Evolutionary conservation across 345 rosid genomes (phyloP).

Genomic region (Corchorus olitorius): DNA sequence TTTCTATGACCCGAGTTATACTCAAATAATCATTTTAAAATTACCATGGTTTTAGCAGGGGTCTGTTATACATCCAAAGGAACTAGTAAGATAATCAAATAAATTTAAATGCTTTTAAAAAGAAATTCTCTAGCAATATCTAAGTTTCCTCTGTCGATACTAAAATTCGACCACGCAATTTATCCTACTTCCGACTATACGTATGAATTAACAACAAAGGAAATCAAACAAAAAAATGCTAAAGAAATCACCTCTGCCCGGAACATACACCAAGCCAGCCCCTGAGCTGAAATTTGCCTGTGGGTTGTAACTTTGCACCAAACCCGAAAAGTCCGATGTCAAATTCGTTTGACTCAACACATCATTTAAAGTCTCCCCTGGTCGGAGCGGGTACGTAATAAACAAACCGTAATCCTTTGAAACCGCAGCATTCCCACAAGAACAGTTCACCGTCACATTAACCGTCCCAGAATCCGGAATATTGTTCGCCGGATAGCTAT

Average conservation of each 20-base stretch:
- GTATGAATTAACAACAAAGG: neutral
- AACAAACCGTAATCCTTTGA: conserved; percentile 61
- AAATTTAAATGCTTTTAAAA: too few relatives aligned
- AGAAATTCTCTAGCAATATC: neutral
- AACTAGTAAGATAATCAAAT: too few relatives aligned
- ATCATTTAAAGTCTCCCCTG: conserved; percentile 47
- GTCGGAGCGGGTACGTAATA: conserved; percentile 58
- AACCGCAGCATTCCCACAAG: conserved; percentile 49
- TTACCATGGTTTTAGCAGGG: too few relatives aligned
- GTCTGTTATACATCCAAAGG: too few relatives aligned
- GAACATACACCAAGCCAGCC: conserved; percentile 69
- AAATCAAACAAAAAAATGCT: neutral
- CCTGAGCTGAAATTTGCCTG: conserved; percentile 60
- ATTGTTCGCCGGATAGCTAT: conserved; percentile 25
- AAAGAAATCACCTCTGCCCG: conserved; percentile 55
- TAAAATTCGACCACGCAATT: neutral
- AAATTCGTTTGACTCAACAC: conserved; percentile 43
- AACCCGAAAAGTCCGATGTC: conserved; percentile 25
- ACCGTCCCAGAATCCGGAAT: conserved; percentile 46
- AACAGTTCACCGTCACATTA: conserved; percentile 64
- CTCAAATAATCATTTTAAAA: neutral
- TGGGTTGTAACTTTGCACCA: conserved; percentile 62
- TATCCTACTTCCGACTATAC: neutral
- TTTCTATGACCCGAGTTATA: neutral
- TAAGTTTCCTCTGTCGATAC: neutral